A percentile compares a stretch with the other conserved stretches of the same genome.
Evolutionary conservation across 768 basidiomycete genomes (phyloP).

Genomic region (Phaeolepiota aurea): DNA sequence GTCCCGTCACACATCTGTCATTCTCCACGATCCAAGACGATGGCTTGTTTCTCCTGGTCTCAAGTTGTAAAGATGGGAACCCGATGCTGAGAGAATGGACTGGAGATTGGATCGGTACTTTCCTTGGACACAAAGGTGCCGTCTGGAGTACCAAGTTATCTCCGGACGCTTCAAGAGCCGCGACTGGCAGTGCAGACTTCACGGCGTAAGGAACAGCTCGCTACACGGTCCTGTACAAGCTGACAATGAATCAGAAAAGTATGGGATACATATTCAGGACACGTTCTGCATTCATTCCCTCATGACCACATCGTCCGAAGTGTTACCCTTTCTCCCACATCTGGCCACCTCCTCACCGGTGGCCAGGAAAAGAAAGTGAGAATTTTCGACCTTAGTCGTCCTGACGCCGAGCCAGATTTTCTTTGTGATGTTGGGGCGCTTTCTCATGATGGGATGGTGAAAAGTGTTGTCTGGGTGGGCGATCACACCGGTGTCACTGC

Average conservation of each 20-base stretch:
- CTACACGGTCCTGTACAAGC: constrained; percentile 6
- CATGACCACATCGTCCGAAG: constrained; percentile 98
- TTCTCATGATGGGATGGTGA: constrained; percentile 84
- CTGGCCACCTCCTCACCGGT: constrained; percentile 73
- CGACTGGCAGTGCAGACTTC: constrained; percentile 93
- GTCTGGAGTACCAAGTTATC: constrained; percentile 96
- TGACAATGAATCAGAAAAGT: constrained; percentile 58
- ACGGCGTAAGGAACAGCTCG: constrained; percentile 64
- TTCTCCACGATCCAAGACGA: constrained; percentile 86
- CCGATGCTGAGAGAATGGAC: constrained; percentile 97
- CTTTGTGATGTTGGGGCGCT: constrained; percentile 52
- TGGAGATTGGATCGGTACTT: constrained; percentile 97
- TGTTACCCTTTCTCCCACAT: constrained; percentile 73
- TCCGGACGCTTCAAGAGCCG: constrained; percentile 76
- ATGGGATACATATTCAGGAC: constrained; percentile 91
- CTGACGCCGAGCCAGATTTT: constrained; percentile 83
- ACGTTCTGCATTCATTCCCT: constrained; percentile 88
- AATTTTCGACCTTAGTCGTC: constrained; percentile 82
- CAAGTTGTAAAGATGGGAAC: constrained; percentile 98
- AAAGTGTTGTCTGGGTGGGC: constrained; percentile 91
- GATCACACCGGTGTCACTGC: constrained; percentile 83
- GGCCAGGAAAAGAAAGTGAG: constrained; percentile 98
- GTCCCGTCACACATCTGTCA: constrained; percentile 88
- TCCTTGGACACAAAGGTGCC: constrained; percentile 86
- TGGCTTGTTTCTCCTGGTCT: constrained; percentile 82